These are phyloP conservation scores for Goniomonas avonlea DNA, from an alignment of 78 protist genomes.

Conservation along the genomic window DNA sequence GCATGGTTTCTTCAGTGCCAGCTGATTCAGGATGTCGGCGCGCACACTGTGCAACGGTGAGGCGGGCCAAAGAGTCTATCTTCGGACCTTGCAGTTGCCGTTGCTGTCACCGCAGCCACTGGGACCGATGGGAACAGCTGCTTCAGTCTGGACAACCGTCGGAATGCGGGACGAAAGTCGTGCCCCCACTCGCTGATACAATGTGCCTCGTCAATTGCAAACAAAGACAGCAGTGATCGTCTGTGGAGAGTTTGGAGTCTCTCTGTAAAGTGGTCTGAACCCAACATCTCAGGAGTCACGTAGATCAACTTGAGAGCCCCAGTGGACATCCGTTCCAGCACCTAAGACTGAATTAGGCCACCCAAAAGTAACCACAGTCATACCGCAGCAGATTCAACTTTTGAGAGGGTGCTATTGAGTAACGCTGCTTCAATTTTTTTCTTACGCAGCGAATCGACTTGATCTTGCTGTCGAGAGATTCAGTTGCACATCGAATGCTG, in stretches of 20 bases:
- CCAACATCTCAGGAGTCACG: background rate
- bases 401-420: background rate
- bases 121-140: conserved; percentile 39
- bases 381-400: background rate
- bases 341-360: background rate
- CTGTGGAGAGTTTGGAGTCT: background rate
- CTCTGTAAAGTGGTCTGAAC: background rate
- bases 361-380: background rate
- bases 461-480: too few species aligned
- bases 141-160: background rate
- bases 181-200: conserved; percentile 97
- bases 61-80: background rate
- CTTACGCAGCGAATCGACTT: background rate
- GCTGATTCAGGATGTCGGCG: background rate
- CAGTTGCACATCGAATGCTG: too few species aligned
- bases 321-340: too few species aligned
- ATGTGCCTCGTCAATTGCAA: conserved; percentile 95
- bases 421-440: background rate
- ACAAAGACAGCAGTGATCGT: background rate
- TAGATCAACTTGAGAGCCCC: background rate
- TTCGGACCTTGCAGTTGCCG: conserved; percentile 60
- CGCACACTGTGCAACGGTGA: background rate
- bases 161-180: conserved; percentile 85
- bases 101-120: conserved; percentile 71
- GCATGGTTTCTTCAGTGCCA: background rate